phyloP scores from a whole-genome alignment of 2,329 filamentous ascomycete species.

The Pezicula carpinea region DNA sequence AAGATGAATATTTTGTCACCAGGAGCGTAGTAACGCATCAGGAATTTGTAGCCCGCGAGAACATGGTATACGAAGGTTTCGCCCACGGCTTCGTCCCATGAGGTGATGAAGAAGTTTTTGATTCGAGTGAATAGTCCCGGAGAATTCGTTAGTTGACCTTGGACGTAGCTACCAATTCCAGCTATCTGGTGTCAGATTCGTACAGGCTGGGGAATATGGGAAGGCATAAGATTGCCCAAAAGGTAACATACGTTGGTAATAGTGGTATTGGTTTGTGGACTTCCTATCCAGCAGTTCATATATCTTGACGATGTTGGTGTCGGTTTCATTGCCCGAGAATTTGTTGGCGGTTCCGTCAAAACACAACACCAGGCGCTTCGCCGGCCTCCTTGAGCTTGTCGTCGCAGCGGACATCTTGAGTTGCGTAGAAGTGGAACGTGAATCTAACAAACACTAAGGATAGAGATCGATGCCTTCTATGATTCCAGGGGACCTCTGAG shows the following conservation, averaged over 20 bases:
- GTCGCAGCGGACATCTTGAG: no score
- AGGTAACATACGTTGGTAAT: background rate
- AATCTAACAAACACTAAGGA: no score
- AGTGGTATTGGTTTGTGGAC: background rate
- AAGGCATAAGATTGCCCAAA: background rate
- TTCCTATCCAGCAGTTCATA: background rate
- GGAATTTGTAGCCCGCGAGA: conserved; percentile 75
- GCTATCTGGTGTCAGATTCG: no score
- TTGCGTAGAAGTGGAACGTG: no score
- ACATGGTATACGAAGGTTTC: conserved; percentile 80
- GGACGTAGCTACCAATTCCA: conserved; percentile 70
- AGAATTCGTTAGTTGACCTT: conserved; percentile 53
- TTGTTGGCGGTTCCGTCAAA: background rate
- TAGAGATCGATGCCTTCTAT: no score
- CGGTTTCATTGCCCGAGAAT: background rate
- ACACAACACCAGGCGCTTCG: no score
- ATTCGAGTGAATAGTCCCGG: conserved; percentile 52
- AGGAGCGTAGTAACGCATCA: conserved; percentile 67
- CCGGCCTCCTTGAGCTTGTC: no score
- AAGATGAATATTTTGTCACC: conserved; percentile 67
- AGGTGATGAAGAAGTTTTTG: conserved; percentile 64
- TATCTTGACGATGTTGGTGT: background rate
- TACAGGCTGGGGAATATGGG: no score
- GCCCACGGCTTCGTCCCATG: conserved; percentile 75
- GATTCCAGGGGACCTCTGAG: no score